phyloP scores from a whole-genome alignment of 2,329 filamentous ascomycete species.

The Arachnopeziza araneosa region DNA sequence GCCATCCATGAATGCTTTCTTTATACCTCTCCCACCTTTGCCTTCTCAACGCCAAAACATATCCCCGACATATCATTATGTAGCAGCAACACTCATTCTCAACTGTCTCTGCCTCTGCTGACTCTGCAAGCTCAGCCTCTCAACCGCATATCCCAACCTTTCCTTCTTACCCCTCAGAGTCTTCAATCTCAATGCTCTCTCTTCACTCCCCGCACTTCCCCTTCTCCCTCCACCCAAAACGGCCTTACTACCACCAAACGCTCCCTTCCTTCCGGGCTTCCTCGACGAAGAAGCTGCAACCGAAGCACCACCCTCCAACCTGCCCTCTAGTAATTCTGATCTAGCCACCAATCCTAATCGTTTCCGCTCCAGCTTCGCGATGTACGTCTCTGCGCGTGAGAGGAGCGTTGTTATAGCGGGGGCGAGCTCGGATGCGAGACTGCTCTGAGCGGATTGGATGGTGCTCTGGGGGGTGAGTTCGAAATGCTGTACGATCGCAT shows the following conservation, averaged over 20 bases:
- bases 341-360: slow-evolving; percentile 61
- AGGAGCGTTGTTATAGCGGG: slow-evolving; percentile 64
- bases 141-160: slow-evolving; percentile 63
- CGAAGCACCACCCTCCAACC: slow-evolving; percentile 43
- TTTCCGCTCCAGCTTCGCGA: slow-evolving; percentile 61
- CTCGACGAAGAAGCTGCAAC: slow-evolving; percentile 26
- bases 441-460: slow-evolving; percentile 57
- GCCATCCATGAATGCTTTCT: background rate
- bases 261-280: background rate
- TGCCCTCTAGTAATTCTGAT: slow-evolving; percentile 59
- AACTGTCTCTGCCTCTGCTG: slow-evolving; percentile 64
- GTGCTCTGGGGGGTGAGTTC: slow-evolving; percentile 65
- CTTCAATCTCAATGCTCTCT: slow-evolving; percentile 42
- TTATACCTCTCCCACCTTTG: background rate
- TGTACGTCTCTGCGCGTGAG: slow-evolving; percentile 53
- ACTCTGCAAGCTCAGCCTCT: slow-evolving; percentile 61
- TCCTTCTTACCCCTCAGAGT: slow-evolving; percentile 65
- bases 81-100: slow-evolving; percentile 64
- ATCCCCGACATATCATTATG: background rate
- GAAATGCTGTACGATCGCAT: slow-evolving; percentile 52
- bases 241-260: no score
- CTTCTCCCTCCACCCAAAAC: background rate
- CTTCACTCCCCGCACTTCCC: background rate
- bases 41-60: background rate
- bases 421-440: slow-evolving; percentile 62